These are phyloP conservation scores for Streptanthus diversifolius DNA, from an alignment of 345 rosid genomes.

Conservation along the genomic window DNA sequence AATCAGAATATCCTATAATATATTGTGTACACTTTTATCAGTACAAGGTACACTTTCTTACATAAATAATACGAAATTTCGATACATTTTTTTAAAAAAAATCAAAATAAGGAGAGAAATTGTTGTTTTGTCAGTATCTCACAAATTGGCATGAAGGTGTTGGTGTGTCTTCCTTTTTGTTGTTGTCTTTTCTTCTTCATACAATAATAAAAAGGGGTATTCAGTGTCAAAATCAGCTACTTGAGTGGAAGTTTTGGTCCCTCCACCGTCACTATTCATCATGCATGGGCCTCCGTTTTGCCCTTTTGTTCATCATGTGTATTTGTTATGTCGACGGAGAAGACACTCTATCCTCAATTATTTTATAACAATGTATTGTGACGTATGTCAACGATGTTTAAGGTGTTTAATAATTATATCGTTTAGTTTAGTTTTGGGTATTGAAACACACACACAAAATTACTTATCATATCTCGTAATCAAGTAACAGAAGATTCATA, in stretches of 20 bases:
- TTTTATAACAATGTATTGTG: neutral
- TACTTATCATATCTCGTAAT: neutral
- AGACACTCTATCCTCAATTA: conserved; percentile 14
- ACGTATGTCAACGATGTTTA: neutral
- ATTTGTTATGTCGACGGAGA: neutral
- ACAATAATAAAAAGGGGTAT: neutral
- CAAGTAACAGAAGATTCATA: neutral
- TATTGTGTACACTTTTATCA: neutral
- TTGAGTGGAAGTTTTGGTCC: conserved; percentile 15
- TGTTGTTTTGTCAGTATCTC: conserved; percentile 12
- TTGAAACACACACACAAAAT: too few species aligned
- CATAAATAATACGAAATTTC: neutral
- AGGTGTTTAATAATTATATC: neutral
- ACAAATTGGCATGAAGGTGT: conserved; percentile 4
- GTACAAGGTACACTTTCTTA: neutral
- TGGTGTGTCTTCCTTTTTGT: neutral
- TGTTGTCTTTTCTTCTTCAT: neutral
- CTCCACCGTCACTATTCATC: neutral
- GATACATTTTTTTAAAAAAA: neutral
- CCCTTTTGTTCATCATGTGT: conserved; percentile 18
- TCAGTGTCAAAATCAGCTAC: neutral
- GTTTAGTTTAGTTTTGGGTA: neutral
- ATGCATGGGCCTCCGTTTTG: neutral
- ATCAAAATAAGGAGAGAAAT: neutral
- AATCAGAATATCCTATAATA: neutral